Base-by-base conservation (phyloP, 257 asterid genomes). In the Solanum okadae region DNA sequence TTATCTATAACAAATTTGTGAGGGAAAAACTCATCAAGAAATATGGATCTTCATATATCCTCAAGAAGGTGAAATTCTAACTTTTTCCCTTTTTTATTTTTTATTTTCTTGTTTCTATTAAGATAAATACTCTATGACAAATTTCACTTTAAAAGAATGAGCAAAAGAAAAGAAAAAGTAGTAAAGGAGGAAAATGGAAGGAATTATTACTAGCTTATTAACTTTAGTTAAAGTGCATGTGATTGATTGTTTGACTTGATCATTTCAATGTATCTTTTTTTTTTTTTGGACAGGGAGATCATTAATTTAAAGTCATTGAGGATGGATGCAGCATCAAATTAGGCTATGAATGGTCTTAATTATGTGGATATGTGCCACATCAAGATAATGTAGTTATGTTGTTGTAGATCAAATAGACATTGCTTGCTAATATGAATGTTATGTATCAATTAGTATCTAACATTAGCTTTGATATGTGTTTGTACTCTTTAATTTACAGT, bases 1-100 rank as follows among this genome's bases (percentile, higher is more conserved):
- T 93, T 38, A 91, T 96, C 14, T 96, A 96, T 40, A 93, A 93
- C 37, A 95, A 93, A 83, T 83, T 92, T 71, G 98, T 95, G 15
- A 93, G 98, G 70, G 95, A 96, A 49, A 94, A 92, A 10, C 0
- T 95, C 1, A 90, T 95, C 65, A 94, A 93, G 65, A 93, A 49
- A 91, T 93, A 93, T 86, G 96, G 96, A 22, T 84, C 82, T 6
- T 23, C 89, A 6, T 86, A 87, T 35, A 83, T 86, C 6, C 40
- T 90, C 38, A 95, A 93, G 61, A 93, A 93, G 95, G 98, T 91
- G 25, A 63, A 83, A 5, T 12, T 18, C 31, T 13, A 27, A 29
- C 10, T 16, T 3, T 7, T 4, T 4, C 18, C 38, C 65, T 1
- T 15, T 4, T n/a, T 13, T 0, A 14, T 29, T 16, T 18, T 70